Base-by-base conservation (phyloP, 2,329 filamentous ascomycete species). In the Colletotrichum liaoningense region DNA sequence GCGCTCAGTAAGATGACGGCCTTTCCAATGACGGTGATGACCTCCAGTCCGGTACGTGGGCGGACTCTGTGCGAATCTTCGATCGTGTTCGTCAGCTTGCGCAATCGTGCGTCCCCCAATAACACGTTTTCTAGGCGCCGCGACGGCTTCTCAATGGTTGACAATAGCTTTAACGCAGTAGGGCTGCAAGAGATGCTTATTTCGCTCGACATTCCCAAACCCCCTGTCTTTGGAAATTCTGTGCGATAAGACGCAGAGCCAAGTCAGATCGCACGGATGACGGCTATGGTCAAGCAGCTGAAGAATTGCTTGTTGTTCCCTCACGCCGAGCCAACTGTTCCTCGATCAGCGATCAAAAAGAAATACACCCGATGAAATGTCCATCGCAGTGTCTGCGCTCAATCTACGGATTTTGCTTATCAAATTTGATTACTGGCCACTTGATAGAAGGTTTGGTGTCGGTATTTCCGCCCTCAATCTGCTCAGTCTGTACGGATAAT, bases 141-240 rank as follows among this genome's bases (percentile, higher is more conserved):
- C 60, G 52, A 30, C 35, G 19, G 28, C 19, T 33, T 52, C 22
- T 30, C 55, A 33, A 33, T 71, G 46, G 56, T 56, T 22, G 26
- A 8, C 52, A 14, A 16, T n/a, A 35, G 26, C 42, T 8, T 12
- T n/a, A 63, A 5, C 33, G 11, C 33, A 35, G 33, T 35, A 42
- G 42, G 58, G 30, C 65, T 69, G 65, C 69, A 63, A 57, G 35
- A 54, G 24, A 69, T 70, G 70, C 70, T 65, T 70, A 55, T 73
- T 54, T 42, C 24, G 33, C 59, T 8, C 59, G 19, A 49, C 42
- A 11, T 1, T 22, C 8, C 42, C 16, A 12, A 12, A 5, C 30
- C 46, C 46, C 62, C 8, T 64, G 62, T 26, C 30, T 35, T 4
- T 38, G 46, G 30, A 19, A 26, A 22, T 26, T 42, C 54, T 54